phyloP scores from a whole-genome alignment of 805 yeast species.

The Starmerella roubikii region DNA sequence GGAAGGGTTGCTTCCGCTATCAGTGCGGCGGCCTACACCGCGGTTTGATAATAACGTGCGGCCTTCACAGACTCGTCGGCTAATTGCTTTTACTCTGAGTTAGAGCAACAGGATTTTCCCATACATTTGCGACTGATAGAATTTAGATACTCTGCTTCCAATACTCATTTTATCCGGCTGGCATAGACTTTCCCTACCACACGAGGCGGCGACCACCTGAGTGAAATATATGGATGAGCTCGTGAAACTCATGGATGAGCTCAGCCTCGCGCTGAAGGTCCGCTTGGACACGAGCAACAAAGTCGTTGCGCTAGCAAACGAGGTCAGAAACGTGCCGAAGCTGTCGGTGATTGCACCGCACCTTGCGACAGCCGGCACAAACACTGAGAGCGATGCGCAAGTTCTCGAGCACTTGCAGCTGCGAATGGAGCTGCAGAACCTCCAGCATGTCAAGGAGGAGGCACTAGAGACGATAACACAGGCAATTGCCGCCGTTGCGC shows the following conservation, averaged over 20 bases:
- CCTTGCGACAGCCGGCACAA: not conserved
- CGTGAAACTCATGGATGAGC: slow-evolving; percentile 22
- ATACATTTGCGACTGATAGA: too few species aligned
- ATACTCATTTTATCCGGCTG: too few species aligned
- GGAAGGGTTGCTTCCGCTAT: too few species aligned
- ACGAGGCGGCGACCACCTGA: too few species aligned
- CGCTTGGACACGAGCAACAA: slow-evolving; percentile 18
- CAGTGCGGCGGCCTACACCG: too few species aligned
- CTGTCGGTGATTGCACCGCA: slow-evolving; percentile 10
- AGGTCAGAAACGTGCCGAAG: slow-evolving; percentile 16
- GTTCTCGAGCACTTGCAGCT: slow-evolving; percentile 6
- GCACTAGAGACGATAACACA: slow-evolving; percentile 15
- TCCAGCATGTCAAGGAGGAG: slow-evolving; percentile 15
- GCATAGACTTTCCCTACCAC: too few species aligned
- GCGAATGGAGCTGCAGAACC: slow-evolving; percentile 16
- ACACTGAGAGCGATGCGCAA: not conserved
- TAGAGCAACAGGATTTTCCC: too few species aligned
- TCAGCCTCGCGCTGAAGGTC: slow-evolving; percentile 18
- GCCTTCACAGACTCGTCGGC: too few species aligned
- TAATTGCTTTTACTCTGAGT: too few species aligned
- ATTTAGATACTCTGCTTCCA: too few species aligned
- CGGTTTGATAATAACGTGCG: too few species aligned
- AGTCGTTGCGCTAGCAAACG: slow-evolving; percentile 17
- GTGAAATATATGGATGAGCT: slow-evolving; percentile 19
- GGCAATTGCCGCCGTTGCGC: slow-evolving; percentile 8